Percentiles rank a stretch among this genome's conserved stretches.
Evolutionary conservation across 305 asterid species (phyloP).

Genomic region (Andrographis paniculata): DNA sequence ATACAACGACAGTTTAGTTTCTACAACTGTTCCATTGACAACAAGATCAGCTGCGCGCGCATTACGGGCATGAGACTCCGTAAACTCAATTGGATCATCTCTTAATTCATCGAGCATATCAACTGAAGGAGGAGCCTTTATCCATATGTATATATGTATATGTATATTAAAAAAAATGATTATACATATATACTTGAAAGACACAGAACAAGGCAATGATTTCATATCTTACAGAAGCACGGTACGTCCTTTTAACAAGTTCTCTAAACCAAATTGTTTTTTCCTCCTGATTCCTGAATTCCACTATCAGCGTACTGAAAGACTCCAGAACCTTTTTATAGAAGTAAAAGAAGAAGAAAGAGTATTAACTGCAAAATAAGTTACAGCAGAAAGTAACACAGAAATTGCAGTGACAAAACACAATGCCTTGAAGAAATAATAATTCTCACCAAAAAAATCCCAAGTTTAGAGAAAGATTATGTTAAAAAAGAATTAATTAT

Average conservation of each 20-base stretch:
- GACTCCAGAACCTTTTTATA: slow-evolving; percentile 82
- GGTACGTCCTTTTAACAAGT: slow-evolving; percentile 84
- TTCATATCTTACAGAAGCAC: slow-evolving; percentile 83
- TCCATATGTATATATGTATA: slow-evolving; percentile 23
- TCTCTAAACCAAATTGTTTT: slow-evolving; percentile 77
- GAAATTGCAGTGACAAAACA: background rate
- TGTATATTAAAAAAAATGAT: slow-evolving; percentile 13
- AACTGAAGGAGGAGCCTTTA: slow-evolving; percentile 82
- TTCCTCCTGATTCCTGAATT: slow-evolving; percentile 68
- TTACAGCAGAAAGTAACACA: slow-evolving; percentile 4
- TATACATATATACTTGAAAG: slow-evolving; percentile 19
- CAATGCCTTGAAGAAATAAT: no score
- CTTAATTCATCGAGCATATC: slow-evolving; percentile 62
- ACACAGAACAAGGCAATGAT: slow-evolving; percentile 11
- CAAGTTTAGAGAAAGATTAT: no score
- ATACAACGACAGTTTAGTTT: slow-evolving; percentile 68
- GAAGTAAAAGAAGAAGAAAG: slow-evolving; percentile 16
- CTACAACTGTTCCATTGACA: slow-evolving; percentile 73
- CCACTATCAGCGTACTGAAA: slow-evolving; percentile 70
- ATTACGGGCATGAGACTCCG: slow-evolving; percentile 34
- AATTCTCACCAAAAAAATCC: no score
- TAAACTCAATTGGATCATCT: slow-evolving; percentile 38
- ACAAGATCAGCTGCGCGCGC: slow-evolving; percentile 76
- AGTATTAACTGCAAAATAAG: slow-evolving; percentile 10
- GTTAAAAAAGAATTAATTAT: background rate